phyloP scores from a whole-genome alignment of 139 green algal genomes.

The Microglena sp. region DNA sequence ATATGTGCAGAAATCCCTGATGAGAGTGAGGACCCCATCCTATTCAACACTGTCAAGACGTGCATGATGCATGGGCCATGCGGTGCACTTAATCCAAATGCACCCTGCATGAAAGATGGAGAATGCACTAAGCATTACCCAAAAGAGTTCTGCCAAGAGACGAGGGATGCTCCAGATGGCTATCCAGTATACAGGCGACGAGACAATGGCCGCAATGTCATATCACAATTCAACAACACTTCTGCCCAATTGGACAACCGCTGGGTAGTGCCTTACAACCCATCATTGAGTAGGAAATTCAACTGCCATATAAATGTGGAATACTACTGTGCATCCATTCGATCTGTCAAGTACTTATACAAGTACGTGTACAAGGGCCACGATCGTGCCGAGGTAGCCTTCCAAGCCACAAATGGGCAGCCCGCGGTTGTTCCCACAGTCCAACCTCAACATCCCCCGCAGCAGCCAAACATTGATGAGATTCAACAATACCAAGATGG shows the following conservation, averaged over 20 bases:
- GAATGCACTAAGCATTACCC: too few relatives aligned
- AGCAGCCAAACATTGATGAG: conserved; percentile 13
- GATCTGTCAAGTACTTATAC: conserved; percentile 28
- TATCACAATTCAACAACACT: not conserved
- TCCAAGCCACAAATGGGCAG: too few relatives aligned
- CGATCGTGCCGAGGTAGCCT: too few relatives aligned
- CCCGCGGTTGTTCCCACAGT: too few relatives aligned
- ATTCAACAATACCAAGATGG: conserved; percentile 13
- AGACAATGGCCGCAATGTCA: conserved; percentile 3
- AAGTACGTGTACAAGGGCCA: too few relatives aligned
- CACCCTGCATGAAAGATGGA: too few relatives aligned
- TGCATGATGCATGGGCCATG: conserved; percentile 17
- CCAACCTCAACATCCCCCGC: too few relatives aligned
- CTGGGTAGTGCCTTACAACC: conserved; percentile 19
- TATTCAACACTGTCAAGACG: conserved; percentile 1
- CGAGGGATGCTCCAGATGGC: not conserved
- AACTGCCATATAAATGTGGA: conserved; percentile 30
- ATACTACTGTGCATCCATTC: conserved; percentile 8
- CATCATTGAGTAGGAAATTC: conserved; percentile 14
- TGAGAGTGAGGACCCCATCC: not conserved
- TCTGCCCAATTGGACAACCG: conserved; percentile 7
- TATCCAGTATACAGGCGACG: conserved; percentile 11
- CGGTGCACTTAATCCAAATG: not conserved
- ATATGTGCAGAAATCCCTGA: conserved; percentile 13
- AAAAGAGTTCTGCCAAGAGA: conserved; percentile 6